Evolutionary conservation across 192 early-diverging fungal genomes (phyloP), one percentile per base, ranked within the genome.

Genomic region (Gigaspora rosea): DNA sequence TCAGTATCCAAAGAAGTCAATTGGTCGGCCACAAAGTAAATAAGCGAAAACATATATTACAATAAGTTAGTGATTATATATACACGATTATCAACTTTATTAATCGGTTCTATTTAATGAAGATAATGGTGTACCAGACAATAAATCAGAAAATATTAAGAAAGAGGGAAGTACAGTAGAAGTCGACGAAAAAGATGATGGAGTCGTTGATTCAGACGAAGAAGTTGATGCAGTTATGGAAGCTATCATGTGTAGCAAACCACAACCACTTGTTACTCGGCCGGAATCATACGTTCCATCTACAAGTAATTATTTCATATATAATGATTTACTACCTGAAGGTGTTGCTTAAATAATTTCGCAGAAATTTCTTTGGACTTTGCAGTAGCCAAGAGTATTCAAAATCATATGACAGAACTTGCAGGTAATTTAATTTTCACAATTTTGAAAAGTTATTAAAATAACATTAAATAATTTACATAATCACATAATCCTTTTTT

Each of bases 1-100:
- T 64, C 87, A 90, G 62, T 91, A 93, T 80, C 88, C 95, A 86
- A 89, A 90, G 71, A 95, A 94, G 65, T 90, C 91, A 47, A 80
- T 86, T 52, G 84, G 84, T 4, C 78, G 84, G 32, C 82, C 85
- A 27, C 88, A 91, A 78, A 88, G 93, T 90, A 90, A 62, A 78
- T 81, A 41, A 41, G 27, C 27, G 27, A 27, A n/a, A 27, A 27
- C 27, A 27, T 41, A 6, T 41, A 41, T 41, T 41, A 7, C 41
- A 7, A 41, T 41, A 41, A 41, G 41, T 41, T 41, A 7, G 41
- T 41, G 41, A 6, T 41, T 41, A 78, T 80, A 54, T 22, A 32
- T 47, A 4, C 75, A 27, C 68, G 63, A 22, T 79, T 79, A 79
- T 57, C 33, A 52, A 48, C 16, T 52, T 33, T 1, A 16, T 13